Conservation (phyloP, 129 eudicot genomes). For the Flaveria bidentis region DNA sequence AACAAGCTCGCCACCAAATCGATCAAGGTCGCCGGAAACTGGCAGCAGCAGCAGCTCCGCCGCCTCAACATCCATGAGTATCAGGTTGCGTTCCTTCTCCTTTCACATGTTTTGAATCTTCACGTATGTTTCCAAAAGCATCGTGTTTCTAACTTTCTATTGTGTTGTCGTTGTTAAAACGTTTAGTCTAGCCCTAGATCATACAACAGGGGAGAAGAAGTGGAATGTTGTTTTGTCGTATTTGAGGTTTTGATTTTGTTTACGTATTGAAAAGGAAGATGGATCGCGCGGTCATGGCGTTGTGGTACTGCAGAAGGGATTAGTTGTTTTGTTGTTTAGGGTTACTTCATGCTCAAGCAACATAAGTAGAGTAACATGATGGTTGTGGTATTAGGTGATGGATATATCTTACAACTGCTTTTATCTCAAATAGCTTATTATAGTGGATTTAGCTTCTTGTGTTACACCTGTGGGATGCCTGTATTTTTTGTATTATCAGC, state of each 20-base stretch:
- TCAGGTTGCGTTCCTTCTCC: conserved; percentile 56
- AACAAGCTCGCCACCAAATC: conserved; percentile 66
- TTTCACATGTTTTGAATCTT: neutral
- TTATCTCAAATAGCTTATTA: no score
- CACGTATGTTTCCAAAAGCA: neutral
- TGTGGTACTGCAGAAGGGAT: no score
- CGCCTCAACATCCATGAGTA: conserved; percentile 98
- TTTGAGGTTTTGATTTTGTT: neutral
- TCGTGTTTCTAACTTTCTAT: neutral
- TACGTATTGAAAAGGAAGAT: no score
- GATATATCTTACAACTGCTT: no score
- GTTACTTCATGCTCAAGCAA: no score
- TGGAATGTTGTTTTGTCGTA: neutral
- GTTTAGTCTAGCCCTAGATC: conserved; percentile 1
- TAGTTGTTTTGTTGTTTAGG: no score
- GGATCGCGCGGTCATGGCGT: no score
- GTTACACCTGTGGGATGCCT: no score
- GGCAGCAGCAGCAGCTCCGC: conserved; percentile 99
- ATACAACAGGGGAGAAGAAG: neutral
- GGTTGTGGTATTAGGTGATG: neutral
- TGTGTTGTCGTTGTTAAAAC: neutral
- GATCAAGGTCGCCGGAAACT: conserved; percentile 84
- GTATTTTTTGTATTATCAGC: no score
- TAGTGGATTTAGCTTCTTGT: no score
- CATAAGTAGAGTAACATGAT: neutral